These are phyloP conservation scores for Trametes meyenii DNA, from an alignment of 768 basidiomycete genomes.

Conservation along the genomic window DNA sequence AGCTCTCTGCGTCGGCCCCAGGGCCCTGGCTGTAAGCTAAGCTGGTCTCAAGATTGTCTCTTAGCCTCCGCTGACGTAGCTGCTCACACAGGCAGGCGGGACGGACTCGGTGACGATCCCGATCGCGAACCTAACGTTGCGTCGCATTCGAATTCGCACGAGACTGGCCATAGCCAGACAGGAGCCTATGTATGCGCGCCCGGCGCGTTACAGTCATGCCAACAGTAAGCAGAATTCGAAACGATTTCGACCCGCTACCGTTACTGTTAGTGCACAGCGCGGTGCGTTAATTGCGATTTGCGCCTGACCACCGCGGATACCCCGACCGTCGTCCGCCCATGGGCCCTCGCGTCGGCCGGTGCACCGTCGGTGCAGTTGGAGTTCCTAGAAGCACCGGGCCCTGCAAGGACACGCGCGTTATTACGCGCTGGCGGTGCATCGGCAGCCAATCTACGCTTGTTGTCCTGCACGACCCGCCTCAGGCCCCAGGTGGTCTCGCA, in stretches of 20 bases:
- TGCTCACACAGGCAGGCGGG: not conserved
- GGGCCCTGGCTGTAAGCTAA: not conserved
- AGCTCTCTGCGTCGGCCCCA: too few relatives aligned
- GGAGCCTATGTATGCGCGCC: too few relatives aligned
- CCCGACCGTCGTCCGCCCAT: not conserved
- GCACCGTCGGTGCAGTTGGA: too few relatives aligned
- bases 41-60: slow-evolving; percentile 7
- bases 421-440: too few relatives aligned
- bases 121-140: slow-evolving; percentile 12
- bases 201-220: too few relatives aligned
- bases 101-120: slow-evolving; percentile 7
- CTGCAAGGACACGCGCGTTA: too few relatives aligned
- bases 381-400: too few relatives aligned
- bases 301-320: not conserved
- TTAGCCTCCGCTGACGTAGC: slow-evolving; percentile 10
- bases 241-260: not conserved
- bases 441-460: not conserved
- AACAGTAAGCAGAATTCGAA: not conserved
- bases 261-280: not conserved
- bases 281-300: slow-evolving; percentile 7
- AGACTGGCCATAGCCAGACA: too few relatives aligned
- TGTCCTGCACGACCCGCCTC: not conserved
- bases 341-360: not conserved
- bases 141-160: not conserved
- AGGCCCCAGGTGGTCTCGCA: not conserved